Evolutionary conservation across 768 basidiomycete genomes (phyloP).

Genomic region (Rhizopogon vinicolor): DNA sequence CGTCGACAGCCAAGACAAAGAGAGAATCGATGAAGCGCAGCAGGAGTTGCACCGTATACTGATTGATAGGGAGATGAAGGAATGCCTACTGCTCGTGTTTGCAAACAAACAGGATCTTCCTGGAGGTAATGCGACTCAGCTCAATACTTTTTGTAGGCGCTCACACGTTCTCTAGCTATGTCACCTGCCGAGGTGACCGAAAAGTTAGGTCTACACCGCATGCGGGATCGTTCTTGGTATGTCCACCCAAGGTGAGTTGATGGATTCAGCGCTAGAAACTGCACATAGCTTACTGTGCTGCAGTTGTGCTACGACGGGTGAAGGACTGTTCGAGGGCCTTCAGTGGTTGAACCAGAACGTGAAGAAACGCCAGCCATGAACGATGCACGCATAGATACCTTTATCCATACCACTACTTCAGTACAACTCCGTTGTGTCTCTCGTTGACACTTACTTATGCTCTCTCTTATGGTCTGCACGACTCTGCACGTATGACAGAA

Average conservation of each 20-base stretch:
- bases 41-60: constrained; percentile 94
- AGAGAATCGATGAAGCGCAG: constrained; percentile 94
- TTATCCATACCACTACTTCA: constrained; percentile 20
- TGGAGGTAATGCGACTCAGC: constrained; percentile 54
- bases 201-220: constrained; percentile 89
- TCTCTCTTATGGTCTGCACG: constrained; percentile 32
- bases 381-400: constrained; percentile 17
- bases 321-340: constrained; percentile 94
- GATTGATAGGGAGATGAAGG: constrained; percentile 97
- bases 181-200: constrained; percentile 99
- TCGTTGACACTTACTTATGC: constrained; percentile 30
- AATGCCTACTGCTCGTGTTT: constrained; percentile 95
- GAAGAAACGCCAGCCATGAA: constrained; percentile 82
- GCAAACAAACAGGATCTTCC: constrained; percentile 99
- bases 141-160: background rate
- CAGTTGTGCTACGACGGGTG: constrained; percentile 95
- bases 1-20: constrained; percentile 93
- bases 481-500: constrained; percentile 32
- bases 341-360: constrained; percentile 98
- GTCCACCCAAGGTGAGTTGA: constrained; percentile 88
- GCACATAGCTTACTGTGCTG: background rate
- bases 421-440: constrained; percentile 17
- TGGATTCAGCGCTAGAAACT: background rate
- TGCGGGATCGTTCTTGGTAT: constrained; percentile 99
- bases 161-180: constrained; percentile 55